Conservation (phyloP, 208 protist species). For the Leishmania mexicana region DNA sequence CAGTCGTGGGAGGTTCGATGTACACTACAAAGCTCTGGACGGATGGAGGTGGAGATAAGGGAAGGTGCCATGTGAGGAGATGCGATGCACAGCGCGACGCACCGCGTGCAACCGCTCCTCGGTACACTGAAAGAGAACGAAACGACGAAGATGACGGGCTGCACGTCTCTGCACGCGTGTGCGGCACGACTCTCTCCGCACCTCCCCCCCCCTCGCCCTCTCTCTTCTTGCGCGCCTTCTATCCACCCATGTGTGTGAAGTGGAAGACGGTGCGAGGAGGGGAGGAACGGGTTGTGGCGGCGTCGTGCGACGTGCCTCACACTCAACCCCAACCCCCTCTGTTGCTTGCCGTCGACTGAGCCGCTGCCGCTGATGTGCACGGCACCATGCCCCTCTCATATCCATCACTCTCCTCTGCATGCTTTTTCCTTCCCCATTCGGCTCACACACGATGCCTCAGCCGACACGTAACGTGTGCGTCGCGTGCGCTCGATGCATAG, state of each 20-base stretch:
- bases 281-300: background rate
- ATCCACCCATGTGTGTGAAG: background rate
- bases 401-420: background rate
- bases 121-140: background rate
- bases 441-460: background rate
- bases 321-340: background rate
- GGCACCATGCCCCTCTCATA: background rate
- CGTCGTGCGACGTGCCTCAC: background rate
- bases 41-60: background rate
- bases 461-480: background rate
- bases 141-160: background rate
- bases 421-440: background rate
- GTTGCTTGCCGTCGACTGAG: background rate
- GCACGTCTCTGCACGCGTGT: background rate
- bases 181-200: background rate
- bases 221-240: background rate
- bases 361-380: background rate
- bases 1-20: background rate
- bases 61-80: background rate
- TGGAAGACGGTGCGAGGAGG: background rate
- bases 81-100: background rate
- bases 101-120: background rate
- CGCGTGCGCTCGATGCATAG: background rate
- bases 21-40: background rate
- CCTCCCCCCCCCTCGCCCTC: background rate